Conservation (phyloP, 2,329 filamentous ascomycete genomes). For the Helminthosporium solani region DNA sequence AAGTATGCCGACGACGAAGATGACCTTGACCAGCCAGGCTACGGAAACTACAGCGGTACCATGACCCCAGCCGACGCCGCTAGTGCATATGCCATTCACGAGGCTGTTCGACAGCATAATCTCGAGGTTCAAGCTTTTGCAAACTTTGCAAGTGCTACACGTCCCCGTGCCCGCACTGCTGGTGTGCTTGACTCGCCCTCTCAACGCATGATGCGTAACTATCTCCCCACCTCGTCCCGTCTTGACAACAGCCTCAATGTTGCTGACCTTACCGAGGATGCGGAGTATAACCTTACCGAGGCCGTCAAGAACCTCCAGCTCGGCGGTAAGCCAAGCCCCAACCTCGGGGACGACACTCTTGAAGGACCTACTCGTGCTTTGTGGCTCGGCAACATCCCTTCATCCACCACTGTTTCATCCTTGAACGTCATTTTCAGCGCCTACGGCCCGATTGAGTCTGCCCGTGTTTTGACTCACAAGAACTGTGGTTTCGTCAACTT, state of each 20-base stretch:
- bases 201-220: constrained; percentile 64
- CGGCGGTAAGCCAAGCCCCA: constrained; percentile 61
- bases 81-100: constrained; percentile 62
- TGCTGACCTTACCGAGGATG: constrained; percentile 73
- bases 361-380: constrained; percentile 90
- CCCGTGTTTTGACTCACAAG: constrained; percentile 93
- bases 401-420: constrained; percentile 93
- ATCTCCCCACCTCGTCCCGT: constrained; percentile 73
- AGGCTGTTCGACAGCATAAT: constrained; percentile 86
- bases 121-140: constrained; percentile 90
- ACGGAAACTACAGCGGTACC: constrained; percentile 60
- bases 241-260: constrained; percentile 75
- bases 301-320: constrained; percentile 81
- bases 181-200: constrained; percentile 82
- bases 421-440: constrained; percentile 91
- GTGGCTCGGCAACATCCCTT: constrained; percentile 96
- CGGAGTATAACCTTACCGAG: constrained; percentile 77
- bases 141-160: constrained; percentile 75
- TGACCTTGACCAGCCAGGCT: constrained; percentile 60
- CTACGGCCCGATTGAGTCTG: constrained; percentile 89
- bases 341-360: constrained; percentile 75
- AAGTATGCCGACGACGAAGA: constrained; percentile 91
- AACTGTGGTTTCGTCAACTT: constrained; percentile 99
- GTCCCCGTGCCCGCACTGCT: constrained; percentile 86
- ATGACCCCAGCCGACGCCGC: constrained; percentile 62